Evolutionary conservation across 441 rosid species (phyloP).

Genomic region (Pelargonium australe): DNA sequence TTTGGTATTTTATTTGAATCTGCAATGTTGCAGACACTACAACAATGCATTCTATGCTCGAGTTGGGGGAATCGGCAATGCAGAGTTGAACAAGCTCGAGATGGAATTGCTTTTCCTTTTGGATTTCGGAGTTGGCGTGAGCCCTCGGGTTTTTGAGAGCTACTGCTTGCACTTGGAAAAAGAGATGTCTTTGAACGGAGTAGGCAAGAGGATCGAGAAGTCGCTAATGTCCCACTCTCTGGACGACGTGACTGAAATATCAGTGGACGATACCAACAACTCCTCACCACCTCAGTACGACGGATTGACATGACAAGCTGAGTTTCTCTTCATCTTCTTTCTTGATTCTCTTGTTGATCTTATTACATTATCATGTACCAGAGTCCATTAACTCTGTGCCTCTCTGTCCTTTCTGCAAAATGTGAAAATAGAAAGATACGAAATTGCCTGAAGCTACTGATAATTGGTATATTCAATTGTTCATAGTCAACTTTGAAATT

Average conservation of each 20-base stretch:
- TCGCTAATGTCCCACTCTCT: constrained; percentile 12
- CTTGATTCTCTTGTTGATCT: background rate
- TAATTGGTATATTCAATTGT: background rate
- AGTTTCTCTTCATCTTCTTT: background rate
- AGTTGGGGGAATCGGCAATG: constrained; percentile 74
- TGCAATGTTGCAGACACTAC: constrained; percentile 47
- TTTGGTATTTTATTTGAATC: background rate
- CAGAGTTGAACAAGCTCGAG: constrained; percentile 65
- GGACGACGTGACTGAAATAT: constrained; percentile 29
- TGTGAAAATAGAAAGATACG: no score
- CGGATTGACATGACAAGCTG: constrained; percentile 14
- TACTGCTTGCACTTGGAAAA: constrained; percentile 73
- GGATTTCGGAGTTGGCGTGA: constrained; percentile 52
- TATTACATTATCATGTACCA: no score
- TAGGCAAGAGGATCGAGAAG: constrained; percentile 25
- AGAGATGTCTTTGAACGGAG: constrained; percentile 36
- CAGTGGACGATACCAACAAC: constrained; percentile 26
- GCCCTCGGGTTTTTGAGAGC: constrained; percentile 50
- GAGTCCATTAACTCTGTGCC: no score
- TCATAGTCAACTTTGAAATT: background rate
- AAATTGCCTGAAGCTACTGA: background rate
- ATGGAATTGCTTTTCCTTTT: constrained; percentile 64
- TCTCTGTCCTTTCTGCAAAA: no score
- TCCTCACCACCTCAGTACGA: constrained; percentile 20
- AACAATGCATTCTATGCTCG: constrained; percentile 65